A percentile compares a stretch with the other conserved stretches of the same genome.
Conservation (phyloP, 352 stramenopile genomes). For the Phytophthora macrochlamydospora region DNA sequence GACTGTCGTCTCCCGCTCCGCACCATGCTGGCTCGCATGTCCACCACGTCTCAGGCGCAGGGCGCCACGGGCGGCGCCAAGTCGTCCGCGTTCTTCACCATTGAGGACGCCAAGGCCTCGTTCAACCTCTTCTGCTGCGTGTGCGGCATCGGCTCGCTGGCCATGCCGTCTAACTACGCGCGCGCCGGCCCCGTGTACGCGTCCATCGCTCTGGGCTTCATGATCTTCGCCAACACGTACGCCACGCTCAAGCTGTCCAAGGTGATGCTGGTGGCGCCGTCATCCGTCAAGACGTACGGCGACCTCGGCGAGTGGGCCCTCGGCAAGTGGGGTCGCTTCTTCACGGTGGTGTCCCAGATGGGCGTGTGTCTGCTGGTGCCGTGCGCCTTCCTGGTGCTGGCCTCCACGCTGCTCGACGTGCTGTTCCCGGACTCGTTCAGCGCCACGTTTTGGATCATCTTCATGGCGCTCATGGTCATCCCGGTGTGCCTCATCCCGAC, state of each 20-base stretch:
- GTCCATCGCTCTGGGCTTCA: slow-evolving; percentile 48
- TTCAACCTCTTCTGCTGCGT: slow-evolving; percentile 53
- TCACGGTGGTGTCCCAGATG: slow-evolving; percentile 50
- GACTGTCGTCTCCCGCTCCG: slow-evolving; percentile 1
- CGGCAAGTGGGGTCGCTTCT: slow-evolving; percentile 42
- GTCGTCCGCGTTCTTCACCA: slow-evolving; percentile 44
- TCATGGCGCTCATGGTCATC: slow-evolving; percentile 53
- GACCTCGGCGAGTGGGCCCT: slow-evolving; percentile 43
- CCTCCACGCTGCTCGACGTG: slow-evolving; percentile 42
- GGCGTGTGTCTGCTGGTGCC: slow-evolving; percentile 46
- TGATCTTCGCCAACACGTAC: slow-evolving; percentile 66
- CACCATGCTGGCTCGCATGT: slow-evolving; percentile 23
- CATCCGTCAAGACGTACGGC: slow-evolving; percentile 56
- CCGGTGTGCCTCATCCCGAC: slow-evolving; percentile 53
- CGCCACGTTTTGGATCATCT: slow-evolving; percentile 49
- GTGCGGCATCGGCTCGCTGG: slow-evolving; percentile 57
- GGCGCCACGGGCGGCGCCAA: slow-evolving; percentile 9
- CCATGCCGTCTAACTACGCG: slow-evolving; percentile 59
- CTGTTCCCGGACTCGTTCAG: slow-evolving; percentile 55
- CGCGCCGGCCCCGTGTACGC: slow-evolving; percentile 50
- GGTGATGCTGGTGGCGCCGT: slow-evolving; percentile 49
- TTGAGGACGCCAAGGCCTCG: slow-evolving; percentile 54
- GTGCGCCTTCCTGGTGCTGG: slow-evolving; percentile 55
- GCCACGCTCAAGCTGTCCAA: slow-evolving; percentile 51
- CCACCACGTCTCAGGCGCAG: slow-evolving; percentile 18